phyloP scores from a whole-genome alignment of 2,329 filamentous ascomycete species.

The Trichoderma koningii region DNA sequence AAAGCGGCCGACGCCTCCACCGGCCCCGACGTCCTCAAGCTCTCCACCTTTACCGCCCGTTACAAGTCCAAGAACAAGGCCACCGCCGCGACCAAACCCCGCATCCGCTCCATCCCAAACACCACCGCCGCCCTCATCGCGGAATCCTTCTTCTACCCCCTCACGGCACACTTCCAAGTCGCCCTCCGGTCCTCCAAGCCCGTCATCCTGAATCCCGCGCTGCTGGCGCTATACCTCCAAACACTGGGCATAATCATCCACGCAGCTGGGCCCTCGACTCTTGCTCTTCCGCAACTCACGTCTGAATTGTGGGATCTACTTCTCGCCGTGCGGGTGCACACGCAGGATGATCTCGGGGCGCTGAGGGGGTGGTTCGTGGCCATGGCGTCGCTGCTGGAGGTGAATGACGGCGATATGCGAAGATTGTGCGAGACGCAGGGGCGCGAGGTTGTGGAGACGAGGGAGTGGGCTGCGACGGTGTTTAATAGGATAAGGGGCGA shows the following conservation, averaged over 20 bases:
- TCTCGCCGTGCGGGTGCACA: conserved; percentile 63
- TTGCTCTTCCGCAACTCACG: conserved; percentile 77
- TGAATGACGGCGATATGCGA: conserved; percentile 73
- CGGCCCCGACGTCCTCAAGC: conserved; percentile 82
- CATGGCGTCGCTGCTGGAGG: conserved; percentile 76
- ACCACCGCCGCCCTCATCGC: conserved; percentile 75
- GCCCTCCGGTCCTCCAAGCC: conserved; percentile 55
- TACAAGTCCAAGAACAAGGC: conserved; percentile 39
- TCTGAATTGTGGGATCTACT: conserved; percentile 83
- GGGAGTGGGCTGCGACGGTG: conserved; percentile 79
- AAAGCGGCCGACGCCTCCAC: conserved; percentile 76
- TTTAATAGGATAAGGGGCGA: conserved; percentile 63
- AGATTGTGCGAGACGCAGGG: conserved; percentile 73
- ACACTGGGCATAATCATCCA: conserved; percentile 83
- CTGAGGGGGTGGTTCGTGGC: conserved; percentile 76
- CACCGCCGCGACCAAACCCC: conserved; percentile 34
- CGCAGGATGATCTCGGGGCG: conserved; percentile 64
- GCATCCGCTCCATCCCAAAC: conserved; percentile 66
- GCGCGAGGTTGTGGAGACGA: conserved; percentile 78
- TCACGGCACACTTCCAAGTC: conserved; percentile 78
- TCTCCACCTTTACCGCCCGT: conserved; percentile 79
- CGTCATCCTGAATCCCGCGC: conserved; percentile 70
- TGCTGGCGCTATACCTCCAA: conserved; percentile 80
- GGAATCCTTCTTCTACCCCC: conserved; percentile 79
- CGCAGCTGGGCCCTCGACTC: conserved; percentile 76